A percentile compares a stretch with the other conserved stretches of the same genome.
phyloP scores from a whole-genome alignment of 768 basidiomycete species.

The Kwoniella sp. region DNA sequence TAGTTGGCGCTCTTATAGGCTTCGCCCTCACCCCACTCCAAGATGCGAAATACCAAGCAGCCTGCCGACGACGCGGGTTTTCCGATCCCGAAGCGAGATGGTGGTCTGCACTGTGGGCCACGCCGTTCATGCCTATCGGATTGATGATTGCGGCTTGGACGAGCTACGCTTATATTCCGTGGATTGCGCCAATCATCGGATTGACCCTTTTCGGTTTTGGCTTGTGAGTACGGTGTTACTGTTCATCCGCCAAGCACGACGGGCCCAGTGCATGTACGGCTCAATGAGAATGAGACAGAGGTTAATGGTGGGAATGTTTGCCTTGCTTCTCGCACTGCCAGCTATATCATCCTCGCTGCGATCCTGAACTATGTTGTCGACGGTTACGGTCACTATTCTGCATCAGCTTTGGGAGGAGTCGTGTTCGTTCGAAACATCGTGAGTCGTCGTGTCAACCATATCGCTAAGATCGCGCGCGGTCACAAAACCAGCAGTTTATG shows the following conservation, averaged over 20 bases:
- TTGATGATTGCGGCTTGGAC: conserved; percentile 47
- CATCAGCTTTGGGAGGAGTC: conserved; percentile 37
- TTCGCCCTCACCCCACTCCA: conserved; percentile 42
- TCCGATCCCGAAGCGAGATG: conserved; percentile 43
- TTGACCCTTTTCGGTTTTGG: conserved; percentile 44
- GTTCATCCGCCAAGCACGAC: too few species aligned
- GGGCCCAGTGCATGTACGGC: too few species aligned
- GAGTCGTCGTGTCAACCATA: neutral
- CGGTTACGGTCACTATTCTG: conserved; percentile 44
- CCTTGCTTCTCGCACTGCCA: too few species aligned
- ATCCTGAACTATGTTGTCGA: conserved; percentile 46
- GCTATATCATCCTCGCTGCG: conserved; percentile 38
- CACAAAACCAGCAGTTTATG: too few species aligned
- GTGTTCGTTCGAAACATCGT: conserved; percentile 42
- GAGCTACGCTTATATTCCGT: conserved; percentile 28
- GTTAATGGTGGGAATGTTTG: too few species aligned
- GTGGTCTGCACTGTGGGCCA: conserved; percentile 43
- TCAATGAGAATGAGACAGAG: too few species aligned
- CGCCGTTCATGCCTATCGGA: conserved; percentile 40
- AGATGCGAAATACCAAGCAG: conserved; percentile 31
- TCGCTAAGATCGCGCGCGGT: too few species aligned
- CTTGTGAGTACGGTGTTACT: conserved; percentile 26
- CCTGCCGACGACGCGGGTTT: conserved; percentile 13
- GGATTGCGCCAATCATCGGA: conserved; percentile 43
- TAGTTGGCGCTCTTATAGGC: conserved; percentile 37